Evolutionary conservation across 768 basidiomycete species (phyloP).

Genomic region (Krasilnikovozyma curviuscula): DNA sequence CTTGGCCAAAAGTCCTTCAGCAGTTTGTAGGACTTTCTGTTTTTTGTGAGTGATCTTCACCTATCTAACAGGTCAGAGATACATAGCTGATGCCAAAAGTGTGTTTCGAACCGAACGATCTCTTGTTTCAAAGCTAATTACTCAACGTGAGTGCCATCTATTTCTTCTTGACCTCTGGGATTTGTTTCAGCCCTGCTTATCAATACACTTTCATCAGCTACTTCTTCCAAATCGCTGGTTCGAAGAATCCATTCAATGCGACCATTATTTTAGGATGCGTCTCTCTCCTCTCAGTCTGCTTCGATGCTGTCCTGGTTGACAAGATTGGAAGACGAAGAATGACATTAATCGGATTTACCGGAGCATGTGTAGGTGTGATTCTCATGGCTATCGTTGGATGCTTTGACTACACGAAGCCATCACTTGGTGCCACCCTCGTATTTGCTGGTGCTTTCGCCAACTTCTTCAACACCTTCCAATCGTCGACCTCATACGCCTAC

Average conservation of each 20-base stretch:
- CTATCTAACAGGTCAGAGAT: too few relatives aligned
- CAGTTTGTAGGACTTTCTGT: conserved; percentile 2
- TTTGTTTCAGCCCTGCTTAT: too few relatives aligned
- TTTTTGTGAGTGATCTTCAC: not conserved
- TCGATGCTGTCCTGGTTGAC: conserved; percentile 11
- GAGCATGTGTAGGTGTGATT: conserved; percentile 6
- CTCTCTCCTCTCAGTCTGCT: conserved; percentile 1
- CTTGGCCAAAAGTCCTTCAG: conserved; percentile 6
- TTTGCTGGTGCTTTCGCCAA: conserved; percentile 12
- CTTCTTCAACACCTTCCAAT: conserved; percentile 14
- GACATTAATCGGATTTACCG: conserved; percentile 14
- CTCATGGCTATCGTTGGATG: conserved; percentile 4
- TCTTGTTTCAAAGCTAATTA: too few relatives aligned
- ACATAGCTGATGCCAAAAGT: too few relatives aligned
- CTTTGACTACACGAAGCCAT: not conserved
- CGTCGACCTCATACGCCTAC: conserved; percentile 6
- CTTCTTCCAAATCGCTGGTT: not conserved
- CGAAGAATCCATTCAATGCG: not conserved
- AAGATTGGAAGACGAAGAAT: conserved; percentile 12
- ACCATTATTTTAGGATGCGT: not conserved
- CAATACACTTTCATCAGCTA: too few relatives aligned
- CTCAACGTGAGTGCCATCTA: not conserved
- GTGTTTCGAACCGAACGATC: too few relatives aligned
- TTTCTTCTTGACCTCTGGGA: not conserved
- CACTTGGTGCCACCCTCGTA: not conserved